Conservation (phyloP, 495 filamentous ascomycete species). For the Penicillium longicatenatum region DNA sequence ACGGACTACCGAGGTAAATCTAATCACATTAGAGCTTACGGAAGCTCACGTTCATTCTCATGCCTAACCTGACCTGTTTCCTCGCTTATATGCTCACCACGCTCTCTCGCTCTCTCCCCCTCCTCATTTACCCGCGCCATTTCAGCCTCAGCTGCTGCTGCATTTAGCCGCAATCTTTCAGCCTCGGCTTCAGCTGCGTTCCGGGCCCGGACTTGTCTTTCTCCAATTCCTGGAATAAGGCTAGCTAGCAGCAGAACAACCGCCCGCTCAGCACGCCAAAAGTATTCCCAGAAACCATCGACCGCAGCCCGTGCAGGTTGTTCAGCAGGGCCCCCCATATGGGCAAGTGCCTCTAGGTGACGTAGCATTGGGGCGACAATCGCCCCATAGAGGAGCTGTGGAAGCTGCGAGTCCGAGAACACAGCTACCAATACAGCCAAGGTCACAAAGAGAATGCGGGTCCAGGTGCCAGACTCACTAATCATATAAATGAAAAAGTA, state of each 20-base stretch:
- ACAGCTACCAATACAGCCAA: slow-evolving; percentile 60
- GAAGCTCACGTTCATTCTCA: neutral
- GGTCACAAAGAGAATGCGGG: slow-evolving; percentile 65
- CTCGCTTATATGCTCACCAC: too few relatives aligned
- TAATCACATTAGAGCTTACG: neutral
- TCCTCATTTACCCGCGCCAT: neutral
- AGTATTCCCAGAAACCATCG: slow-evolving; percentile 39
- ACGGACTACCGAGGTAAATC: too few relatives aligned
- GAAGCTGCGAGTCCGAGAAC: slow-evolving; percentile 64
- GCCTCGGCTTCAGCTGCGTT: slow-evolving; percentile 61
- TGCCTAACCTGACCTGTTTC: neutral
- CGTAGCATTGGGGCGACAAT: slow-evolving; percentile 64
- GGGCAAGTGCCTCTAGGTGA: slow-evolving; percentile 73
- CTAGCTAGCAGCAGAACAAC: slow-evolving; percentile 83
- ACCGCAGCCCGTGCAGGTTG: slow-evolving; percentile 19
- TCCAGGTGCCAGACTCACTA: slow-evolving; percentile 71
- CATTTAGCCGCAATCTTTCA: slow-evolving; percentile 37
- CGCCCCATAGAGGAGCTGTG: slow-evolving; percentile 57
- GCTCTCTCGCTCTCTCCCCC: slow-evolving; percentile 4
- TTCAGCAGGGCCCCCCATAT: slow-evolving; percentile 41
- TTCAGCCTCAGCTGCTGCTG: slow-evolving; percentile 53
- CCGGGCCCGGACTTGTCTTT: slow-evolving; percentile 73
- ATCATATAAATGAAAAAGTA: slow-evolving; percentile 80
- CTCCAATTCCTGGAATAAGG: slow-evolving; percentile 81
- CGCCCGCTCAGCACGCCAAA: slow-evolving; percentile 70